Base-by-base conservation (phyloP, 768 basidiomycete genomes). In the Russula ochroleuca region DNA sequence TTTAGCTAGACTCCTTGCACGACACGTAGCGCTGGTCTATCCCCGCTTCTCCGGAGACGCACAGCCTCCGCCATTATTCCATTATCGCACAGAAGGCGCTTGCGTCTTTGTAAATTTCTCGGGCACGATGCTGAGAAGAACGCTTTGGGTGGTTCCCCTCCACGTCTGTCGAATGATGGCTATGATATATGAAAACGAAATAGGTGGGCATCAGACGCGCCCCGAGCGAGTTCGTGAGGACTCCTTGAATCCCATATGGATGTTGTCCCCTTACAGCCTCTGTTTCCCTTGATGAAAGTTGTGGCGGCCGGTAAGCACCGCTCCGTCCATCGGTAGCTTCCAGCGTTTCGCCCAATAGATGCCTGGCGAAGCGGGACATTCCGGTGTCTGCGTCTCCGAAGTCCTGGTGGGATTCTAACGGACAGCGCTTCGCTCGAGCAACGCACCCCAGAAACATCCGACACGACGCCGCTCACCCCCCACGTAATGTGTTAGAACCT, bases 381-480 rank as follows among this genome's bases (percentile, higher is more conserved):
- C 35, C 45, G 33, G 11, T 23, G n/a, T n/a, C 33, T 21, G 21
- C 31, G 21, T 15, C 43, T 23, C 43, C 31, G 21, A 37, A 35
- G 28, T 31, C 2, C 31, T 28, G 21, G n/a, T 6, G 6, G 31
- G n/a, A 10, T 45, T 45, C 43, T 10, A 45, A 6, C 37, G 11
- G 28, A 28, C 37, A n/a, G 54, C 54, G 54, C 54, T 7, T 41
- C 54, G 54, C 54, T 56, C 54, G 5, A 40, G n/a, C 35, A 54
- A 38, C 31, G 33, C 33, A 19, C 19, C 51, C 51, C 17, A 52
- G 33, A 52, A n/a, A 19, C 17, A 17, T 31, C 8, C 7, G 49
- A 31, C 28, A 9, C 28, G 6, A 50, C 49, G 25, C 49, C 49
- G 31, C 49, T 17, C 3, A 8, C 28, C 25, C 8, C 7, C 41